Evolutionary conservation across 768 basidiomycete genomes (phyloP).

Genomic region (Boletales sp.): DNA sequence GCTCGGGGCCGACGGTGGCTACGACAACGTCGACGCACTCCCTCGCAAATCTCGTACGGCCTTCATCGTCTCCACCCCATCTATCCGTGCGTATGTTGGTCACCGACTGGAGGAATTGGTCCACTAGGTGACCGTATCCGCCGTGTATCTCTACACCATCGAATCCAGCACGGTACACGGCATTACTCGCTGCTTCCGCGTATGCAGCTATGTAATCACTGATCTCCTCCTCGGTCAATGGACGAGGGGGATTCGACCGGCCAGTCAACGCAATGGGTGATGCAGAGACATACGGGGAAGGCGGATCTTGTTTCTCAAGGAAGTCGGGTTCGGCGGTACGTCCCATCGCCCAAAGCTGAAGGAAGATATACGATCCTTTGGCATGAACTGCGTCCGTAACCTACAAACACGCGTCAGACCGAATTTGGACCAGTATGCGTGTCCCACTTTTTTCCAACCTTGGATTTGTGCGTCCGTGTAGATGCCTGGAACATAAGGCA

Average conservation of each 20-base stretch:
- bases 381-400: constrained; percentile 56
- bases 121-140: constrained; percentile 45
- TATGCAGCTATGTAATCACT: constrained; percentile 28
- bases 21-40: constrained; percentile 52
- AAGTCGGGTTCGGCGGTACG: constrained; percentile 37
- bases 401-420: constrained; percentile 24
- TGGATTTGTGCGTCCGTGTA: constrained; percentile 44
- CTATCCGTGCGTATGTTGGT: constrained; percentile 48
- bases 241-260: constrained; percentile 13
- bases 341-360: constrained; percentile 55
- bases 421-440: background rate
- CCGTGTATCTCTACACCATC: constrained; percentile 45
- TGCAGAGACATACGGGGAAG: constrained; percentile 32
- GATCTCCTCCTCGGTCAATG: constrained; percentile 29
- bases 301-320: constrained; percentile 35
- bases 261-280: constrained; percentile 27
- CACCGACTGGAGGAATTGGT: constrained; percentile 47
- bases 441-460: constrained; percentile 43
- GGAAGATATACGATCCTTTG: constrained; percentile 41
- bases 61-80: constrained; percentile 67
- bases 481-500: constrained; percentile 29
- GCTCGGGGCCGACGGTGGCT: constrained; percentile 49
- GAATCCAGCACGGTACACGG: constrained; percentile 37
- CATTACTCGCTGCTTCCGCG: constrained; percentile 31
- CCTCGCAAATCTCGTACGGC: constrained; percentile 45